Conservation (phyloP, 2,329 filamentous ascomycete genomes). For the Phialophora macrospora region DNA sequence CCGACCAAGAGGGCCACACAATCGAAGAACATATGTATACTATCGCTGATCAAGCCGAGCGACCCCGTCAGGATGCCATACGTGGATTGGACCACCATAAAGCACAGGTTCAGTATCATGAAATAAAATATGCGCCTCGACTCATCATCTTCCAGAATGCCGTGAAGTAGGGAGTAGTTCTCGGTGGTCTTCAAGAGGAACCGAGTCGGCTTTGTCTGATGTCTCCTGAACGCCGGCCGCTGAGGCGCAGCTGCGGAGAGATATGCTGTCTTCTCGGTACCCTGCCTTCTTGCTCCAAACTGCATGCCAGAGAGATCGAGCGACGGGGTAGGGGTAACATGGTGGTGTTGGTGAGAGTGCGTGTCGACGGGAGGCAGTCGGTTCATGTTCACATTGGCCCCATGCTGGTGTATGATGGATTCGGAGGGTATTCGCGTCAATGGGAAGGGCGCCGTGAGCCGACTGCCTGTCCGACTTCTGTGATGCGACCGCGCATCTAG, state of each 20-base stretch:
- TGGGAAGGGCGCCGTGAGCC: slow-evolving; percentile 35
- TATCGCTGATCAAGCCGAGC: slow-evolving; percentile 91
- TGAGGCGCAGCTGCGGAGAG: slow-evolving; percentile 15
- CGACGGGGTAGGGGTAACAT: slow-evolving; percentile 27
- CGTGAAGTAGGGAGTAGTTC: slow-evolving; percentile 77
- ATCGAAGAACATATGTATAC: slow-evolving; percentile 99
- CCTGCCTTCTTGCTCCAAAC: slow-evolving; percentile 32
- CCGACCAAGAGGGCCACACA: slow-evolving; percentile 91
- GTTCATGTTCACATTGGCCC: slow-evolving; percentile 17
- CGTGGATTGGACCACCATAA: slow-evolving; percentile 92
- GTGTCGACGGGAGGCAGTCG: slow-evolving; percentile 27
- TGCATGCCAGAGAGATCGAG: slow-evolving; percentile 22
- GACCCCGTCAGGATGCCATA: slow-evolving; percentile 95
- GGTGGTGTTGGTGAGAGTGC: slow-evolving; percentile 23
- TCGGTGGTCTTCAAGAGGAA: slow-evolving; percentile 72
- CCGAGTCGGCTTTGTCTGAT: slow-evolving; percentile 63
- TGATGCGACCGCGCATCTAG: slow-evolving; percentile 43
- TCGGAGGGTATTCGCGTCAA: slow-evolving; percentile 40
- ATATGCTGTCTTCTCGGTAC: slow-evolving; percentile 28
- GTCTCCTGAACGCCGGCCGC: slow-evolving; percentile 39
- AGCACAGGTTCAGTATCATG: slow-evolving; percentile 90
- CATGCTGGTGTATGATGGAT: slow-evolving; percentile 24
- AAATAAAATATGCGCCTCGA: slow-evolving; percentile 97
- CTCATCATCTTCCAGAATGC: slow-evolving; percentile 87
- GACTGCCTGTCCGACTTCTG: slow-evolving; percentile 31